phyloP scores from a whole-genome alignment of 106 monocot genomes.

The Hemerocallis citrina region DNA sequence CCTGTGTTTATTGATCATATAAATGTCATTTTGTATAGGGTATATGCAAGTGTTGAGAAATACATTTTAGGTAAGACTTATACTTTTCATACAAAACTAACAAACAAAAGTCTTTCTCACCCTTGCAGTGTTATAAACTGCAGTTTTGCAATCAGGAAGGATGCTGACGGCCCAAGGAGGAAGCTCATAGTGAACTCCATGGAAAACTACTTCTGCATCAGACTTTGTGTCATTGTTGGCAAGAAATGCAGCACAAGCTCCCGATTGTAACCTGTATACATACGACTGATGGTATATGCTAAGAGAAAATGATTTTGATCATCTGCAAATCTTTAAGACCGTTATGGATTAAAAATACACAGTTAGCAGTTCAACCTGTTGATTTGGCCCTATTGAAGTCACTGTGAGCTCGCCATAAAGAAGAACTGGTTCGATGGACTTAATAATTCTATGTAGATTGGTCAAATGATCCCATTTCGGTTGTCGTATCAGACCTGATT shows the following conservation, averaged over 20 bases:
- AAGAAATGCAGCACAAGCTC: slow-evolving; percentile 85
- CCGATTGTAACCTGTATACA: slow-evolving; percentile 54
- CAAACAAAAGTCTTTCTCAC: slow-evolving; percentile 37
- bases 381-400: slow-evolving; percentile 51
- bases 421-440: slow-evolving; percentile 63
- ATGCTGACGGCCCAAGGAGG: slow-evolving; percentile 98
- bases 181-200: slow-evolving; percentile 73
- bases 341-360: neutral
- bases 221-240: slow-evolving; percentile 60
- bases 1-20: too few species aligned
- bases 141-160: slow-evolving; percentile 89
- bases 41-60: too few species aligned
- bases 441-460: slow-evolving; percentile 86
- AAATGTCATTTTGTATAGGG: too few species aligned
- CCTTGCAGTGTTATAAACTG: slow-evolving; percentile 83
- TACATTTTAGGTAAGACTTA: too few species aligned
- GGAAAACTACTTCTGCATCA: slow-evolving; percentile 55
- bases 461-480: slow-evolving; percentile 98
- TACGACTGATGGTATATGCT: slow-evolving; percentile 38
- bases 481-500: slow-evolving; percentile 78
- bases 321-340: neutral
- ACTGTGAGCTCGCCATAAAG: slow-evolving; percentile 64
- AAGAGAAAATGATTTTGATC: neutral
- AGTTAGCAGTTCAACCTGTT: slow-evolving; percentile 40
- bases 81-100: too few species aligned